Conservation (phyloP, 2,329 filamentous ascomycete genomes). For the Colletotrichum cereale region DNA sequence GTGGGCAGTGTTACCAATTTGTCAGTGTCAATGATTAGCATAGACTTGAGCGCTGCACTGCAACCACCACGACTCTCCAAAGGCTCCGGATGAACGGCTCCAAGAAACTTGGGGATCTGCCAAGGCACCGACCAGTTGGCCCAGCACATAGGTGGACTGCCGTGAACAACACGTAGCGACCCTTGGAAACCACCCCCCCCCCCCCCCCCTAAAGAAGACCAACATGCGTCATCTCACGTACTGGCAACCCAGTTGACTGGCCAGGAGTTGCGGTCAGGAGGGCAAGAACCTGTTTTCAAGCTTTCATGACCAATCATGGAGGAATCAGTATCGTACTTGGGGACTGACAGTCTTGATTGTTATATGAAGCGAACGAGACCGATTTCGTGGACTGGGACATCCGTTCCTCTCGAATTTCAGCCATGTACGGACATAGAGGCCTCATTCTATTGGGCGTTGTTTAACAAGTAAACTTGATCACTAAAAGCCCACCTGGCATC, state of each 20-base stretch:
- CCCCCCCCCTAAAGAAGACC: background rate
- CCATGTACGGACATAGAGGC: background rate
- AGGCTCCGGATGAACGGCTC: slow-evolving; percentile 15
- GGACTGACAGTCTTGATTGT: background rate
- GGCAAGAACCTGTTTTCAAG: slow-evolving; percentile 5
- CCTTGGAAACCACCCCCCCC: too few relatives aligned
- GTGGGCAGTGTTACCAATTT: background rate
- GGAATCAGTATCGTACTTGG: background rate
- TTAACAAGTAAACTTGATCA: background rate
- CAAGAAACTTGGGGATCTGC: slow-evolving; percentile 6
- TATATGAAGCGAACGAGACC: background rate
- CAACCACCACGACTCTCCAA: slow-evolving; percentile 1
- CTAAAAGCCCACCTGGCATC: background rate
- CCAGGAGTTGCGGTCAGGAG: background rate
- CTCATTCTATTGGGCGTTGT: too few relatives aligned
- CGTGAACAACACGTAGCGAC: slow-evolving; percentile 2
- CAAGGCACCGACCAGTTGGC: slow-evolving; percentile 20
- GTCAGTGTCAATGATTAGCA: background rate
- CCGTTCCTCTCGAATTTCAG: background rate
- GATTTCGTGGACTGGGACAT: too few relatives aligned
- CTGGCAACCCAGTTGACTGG: background rate
- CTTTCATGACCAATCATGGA: background rate
- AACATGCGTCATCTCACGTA: slow-evolving; percentile 25
- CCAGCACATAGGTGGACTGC: background rate
- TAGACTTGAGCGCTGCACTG: background rate